Conservation (phyloP, 768 basidiomycete species). For the Mycena rosella region DNA sequence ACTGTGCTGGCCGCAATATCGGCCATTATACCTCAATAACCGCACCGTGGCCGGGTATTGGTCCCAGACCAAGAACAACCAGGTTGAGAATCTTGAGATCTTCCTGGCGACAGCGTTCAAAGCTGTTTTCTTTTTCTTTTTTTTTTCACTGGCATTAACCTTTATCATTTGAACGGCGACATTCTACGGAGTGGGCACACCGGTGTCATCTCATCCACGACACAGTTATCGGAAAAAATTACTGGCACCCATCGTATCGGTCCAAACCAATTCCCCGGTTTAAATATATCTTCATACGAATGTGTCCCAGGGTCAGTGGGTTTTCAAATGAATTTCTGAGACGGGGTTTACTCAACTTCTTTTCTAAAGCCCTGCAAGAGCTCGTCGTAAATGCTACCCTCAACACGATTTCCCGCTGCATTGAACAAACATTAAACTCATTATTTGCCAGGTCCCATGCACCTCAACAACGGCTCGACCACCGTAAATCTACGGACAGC, state of each 20-base stretch:
- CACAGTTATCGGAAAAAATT: constrained; percentile 16
- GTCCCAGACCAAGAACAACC: constrained; percentile 12
- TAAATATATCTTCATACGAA: constrained; percentile 23
- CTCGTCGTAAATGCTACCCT: constrained; percentile 24
- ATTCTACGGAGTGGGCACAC: background rate
- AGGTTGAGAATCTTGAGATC: constrained; percentile 13
- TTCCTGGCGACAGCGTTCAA: constrained; percentile 13
- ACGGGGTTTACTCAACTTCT: background rate
- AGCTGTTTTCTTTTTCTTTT: constrained; percentile 5
- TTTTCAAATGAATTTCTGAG: background rate
- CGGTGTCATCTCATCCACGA: constrained; percentile 7
- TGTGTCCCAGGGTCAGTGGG: constrained; percentile 3
- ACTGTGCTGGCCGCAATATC: background rate
- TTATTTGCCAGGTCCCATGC: constrained; percentile 12
- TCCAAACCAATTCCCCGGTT: constrained; percentile 8
- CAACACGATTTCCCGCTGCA: background rate
- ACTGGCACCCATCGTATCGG: background rate
- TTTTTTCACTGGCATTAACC: constrained; percentile 10
- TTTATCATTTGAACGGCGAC: constrained; percentile 13
- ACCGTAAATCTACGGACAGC: constrained; percentile 4
- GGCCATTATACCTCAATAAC: background rate
- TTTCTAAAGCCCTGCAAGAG: background rate
- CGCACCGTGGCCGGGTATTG: constrained; percentile 5
- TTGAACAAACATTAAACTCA: background rate
- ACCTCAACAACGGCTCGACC: constrained; percentile 10